Percentiles rank a stretch among this genome's conserved stretches.
Conservation (phyloP, 2,329 filamentous ascomycete species). For the Trichoderma endophyticum region DNA sequence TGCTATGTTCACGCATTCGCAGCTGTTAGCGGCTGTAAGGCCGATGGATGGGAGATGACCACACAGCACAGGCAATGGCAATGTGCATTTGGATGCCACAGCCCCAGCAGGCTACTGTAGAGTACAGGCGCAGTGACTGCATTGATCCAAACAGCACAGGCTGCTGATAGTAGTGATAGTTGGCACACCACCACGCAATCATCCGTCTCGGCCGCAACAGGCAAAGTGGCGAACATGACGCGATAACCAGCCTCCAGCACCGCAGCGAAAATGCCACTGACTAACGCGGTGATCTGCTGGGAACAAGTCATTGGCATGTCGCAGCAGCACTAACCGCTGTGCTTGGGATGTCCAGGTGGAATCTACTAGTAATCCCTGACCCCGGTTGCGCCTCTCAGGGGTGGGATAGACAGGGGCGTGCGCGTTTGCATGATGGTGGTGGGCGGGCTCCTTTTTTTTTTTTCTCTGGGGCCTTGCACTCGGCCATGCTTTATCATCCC, state of each 20-base stretch:
- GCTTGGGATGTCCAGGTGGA: neutral
- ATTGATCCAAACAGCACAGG: neutral
- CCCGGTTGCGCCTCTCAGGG: constrained; percentile 10
- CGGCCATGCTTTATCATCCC: constrained; percentile 9
- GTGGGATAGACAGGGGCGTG: constrained; percentile 14
- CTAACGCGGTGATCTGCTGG: constrained; percentile 11
- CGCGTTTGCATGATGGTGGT: constrained; percentile 10
- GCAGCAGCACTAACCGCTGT: neutral
- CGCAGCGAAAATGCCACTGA: neutral
- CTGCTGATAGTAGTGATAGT: neutral
- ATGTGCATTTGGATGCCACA: neutral
- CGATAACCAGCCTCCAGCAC: constrained; percentile 20
- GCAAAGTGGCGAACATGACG: constrained; percentile 18
- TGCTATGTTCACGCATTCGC: neutral
- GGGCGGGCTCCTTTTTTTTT: constrained; percentile 17
- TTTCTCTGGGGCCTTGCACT: neutral
- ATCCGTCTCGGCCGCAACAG: neutral
- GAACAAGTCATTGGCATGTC: neutral
- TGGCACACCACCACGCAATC: neutral
- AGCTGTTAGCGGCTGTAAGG: neutral
- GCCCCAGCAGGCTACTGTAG: neutral
- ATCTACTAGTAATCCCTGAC: neutral
- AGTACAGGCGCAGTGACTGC: neutral
- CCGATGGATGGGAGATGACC: neutral
- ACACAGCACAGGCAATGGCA: neutral